Evolutionary conservation across 2,329 filamentous ascomycete genomes (phyloP), one percentile per base, ranked within the genome.

Genomic region (Dactylellina haptotyla): DNA sequence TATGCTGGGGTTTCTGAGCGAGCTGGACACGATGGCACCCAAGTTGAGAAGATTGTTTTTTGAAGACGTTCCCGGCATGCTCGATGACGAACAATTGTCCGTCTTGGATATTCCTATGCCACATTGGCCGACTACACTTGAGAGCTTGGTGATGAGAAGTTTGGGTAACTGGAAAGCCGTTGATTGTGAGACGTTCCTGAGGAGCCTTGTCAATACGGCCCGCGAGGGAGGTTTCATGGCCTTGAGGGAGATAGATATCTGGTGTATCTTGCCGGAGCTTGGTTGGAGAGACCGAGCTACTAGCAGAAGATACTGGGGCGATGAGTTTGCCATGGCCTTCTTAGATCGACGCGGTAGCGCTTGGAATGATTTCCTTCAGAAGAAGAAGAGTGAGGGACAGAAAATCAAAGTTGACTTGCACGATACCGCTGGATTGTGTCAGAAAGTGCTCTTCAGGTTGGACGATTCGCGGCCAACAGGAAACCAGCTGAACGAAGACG

Each of bases 241-340:
- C 3, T 16, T 72, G 2, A 64, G 67, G n/a, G 67, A 72, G 46
- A 39, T 72, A 1, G 67, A 72, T 50, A 56, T 72, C 26, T 72
- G 67, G 67, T 72, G 67, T 26, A 72, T 72, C 23, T 59, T 72
- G 18, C 67, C 67, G 1, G 53, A 65, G n/a, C 48, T 72, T n/a
- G 41, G 67, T 37, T 72, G 67, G 67, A 58, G 67, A 18, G 67
- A 72, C 26, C 59, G 67, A 9, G 67, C 67, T 25, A 54, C 32
- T 6, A 72, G 59, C 28, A 64, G 67, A 25, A 65, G 46, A 37
- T 46, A 54, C 28, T 72, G 67, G 67, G 59, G 67, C 12, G 59
- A 72, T 59, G 67, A 72, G 45, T 72, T 72, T 30, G 53, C 59
- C 18, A 72, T 59, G 45, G 59, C 67, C 3, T 72, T 72, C 23